Base-by-base conservation (phyloP, 2,329 filamentous ascomycete species). In the Escovopsis sp. region DNA sequence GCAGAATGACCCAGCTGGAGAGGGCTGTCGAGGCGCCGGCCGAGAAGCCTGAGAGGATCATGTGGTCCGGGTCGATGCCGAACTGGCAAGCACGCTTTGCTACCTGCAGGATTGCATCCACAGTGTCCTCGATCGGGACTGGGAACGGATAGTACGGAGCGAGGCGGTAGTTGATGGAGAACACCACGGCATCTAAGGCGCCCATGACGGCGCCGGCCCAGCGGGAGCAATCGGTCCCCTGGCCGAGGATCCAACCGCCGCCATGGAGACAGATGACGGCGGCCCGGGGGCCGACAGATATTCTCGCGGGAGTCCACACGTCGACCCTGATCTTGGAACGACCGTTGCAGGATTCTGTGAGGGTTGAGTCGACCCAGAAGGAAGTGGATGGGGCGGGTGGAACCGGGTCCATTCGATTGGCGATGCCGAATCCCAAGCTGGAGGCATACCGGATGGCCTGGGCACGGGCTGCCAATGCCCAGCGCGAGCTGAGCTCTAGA, bases 131-230 rank as follows among this genome's bases (percentile, higher is more conserved):
- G 0, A 82, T 68, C 0, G 76, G 71, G 1, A 71, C 72, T 1
- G 78, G 79, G 52, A 79, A 81, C 0, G 76, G 76, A 48, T 72
- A 65, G 50, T 73, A 71, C 1, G 79, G 79, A 0, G 78, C 76
- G 2, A 81, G 67, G n/a, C 79, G 70, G 53, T 84, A 83, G 50
- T 80, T 76, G 48, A 81, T 74, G 2, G 71, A 74, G 46, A 82
- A 70, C 42, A 80, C 68, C 16, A 81, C 63, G 25, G 71, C 74
- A 40, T 73, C 67, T 11, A 72, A 61, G 5, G 66, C 60, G 24
- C 69, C 59, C 33, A 71, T 58, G 4, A 78, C 68, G 31, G 67
- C 61, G 4, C 68, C 64, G 6, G 71, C 73, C 65, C 76, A 81
- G 35, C 75, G 66, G 12, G 74, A 70, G 51, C 81, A 78, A 53